These are phyloP conservation scores for Esteya vermicola DNA, from an alignment of 2,329 filamentous ascomycete genomes.

Conservation along the genomic window DNA sequence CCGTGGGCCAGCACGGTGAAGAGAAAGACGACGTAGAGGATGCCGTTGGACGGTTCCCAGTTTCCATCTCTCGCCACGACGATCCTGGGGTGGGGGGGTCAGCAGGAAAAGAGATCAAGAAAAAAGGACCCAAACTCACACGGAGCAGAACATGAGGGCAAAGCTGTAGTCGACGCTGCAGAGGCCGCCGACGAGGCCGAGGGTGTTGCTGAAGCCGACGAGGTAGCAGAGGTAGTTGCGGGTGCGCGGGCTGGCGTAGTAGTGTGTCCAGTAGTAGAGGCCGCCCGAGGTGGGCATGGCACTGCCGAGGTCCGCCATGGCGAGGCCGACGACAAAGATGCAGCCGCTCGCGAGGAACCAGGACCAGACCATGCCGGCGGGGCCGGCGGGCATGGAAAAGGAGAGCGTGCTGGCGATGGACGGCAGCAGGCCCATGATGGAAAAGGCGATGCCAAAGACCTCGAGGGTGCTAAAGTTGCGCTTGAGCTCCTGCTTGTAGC, in stretches of 20 bases:
- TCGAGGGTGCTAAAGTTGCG: constrained; percentile 49
- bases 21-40: constrained; percentile 43
- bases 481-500: constrained; percentile 41
- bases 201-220: constrained; percentile 46
- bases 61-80: constrained; percentile 40
- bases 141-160: constrained; percentile 42
- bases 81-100: constrained; percentile 18
- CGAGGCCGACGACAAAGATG: constrained; percentile 44
- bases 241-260: constrained; percentile 38
- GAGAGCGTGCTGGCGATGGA: constrained; percentile 45
- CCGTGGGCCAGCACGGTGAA: constrained; percentile 38
- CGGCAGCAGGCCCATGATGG: constrained; percentile 46
- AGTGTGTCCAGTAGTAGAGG: constrained; percentile 46
- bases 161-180: constrained; percentile 47
- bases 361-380: constrained; percentile 47
- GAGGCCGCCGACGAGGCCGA: constrained; percentile 45
- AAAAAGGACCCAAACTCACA: constrained; percentile 16
- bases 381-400: constrained; percentile 44
- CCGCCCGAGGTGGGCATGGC: constrained; percentile 46
- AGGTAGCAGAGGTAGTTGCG: constrained; percentile 44
- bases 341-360: constrained; percentile 44
- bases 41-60: constrained; percentile 39
- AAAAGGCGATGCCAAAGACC: constrained; percentile 45
- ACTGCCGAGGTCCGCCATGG: constrained; percentile 39
- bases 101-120: background rate